Conservation (phyloP, 495 filamentous ascomycete species). For the Parathielavia appendiculata region DNA sequence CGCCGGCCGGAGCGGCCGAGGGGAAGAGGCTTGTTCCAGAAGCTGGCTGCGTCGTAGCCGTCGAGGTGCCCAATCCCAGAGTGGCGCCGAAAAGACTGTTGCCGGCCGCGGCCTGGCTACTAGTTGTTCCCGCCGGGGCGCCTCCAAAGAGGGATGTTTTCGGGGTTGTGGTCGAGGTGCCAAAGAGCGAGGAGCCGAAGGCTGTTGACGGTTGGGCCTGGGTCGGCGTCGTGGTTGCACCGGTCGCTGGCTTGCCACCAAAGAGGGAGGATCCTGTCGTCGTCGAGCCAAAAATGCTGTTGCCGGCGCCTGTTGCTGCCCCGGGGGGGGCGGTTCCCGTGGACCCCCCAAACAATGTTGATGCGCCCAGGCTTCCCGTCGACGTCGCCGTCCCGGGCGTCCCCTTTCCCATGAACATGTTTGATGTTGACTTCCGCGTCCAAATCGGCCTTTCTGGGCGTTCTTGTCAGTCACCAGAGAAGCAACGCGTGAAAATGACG, state of each 20-base stretch:
- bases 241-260: not conserved
- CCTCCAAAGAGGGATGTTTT: constrained; percentile 24
- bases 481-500: constrained; percentile 1
- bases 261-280: constrained; percentile 11
- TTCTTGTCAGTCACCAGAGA: not conserved
- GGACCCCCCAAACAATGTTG: constrained; percentile 1
- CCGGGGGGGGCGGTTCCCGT: not conserved
- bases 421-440: not conserved
- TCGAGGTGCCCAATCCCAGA: constrained; percentile 4
- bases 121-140: constrained; percentile 11
- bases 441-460: not conserved
- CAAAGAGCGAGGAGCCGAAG: constrained; percentile 21
- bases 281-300: constrained; percentile 13
- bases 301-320: not conserved
- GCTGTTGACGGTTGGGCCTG: constrained; percentile 2
- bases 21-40: constrained; percentile 3
- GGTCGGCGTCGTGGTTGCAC: not conserved
- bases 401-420: constrained; percentile 18
- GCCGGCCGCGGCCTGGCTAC: constrained; percentile 7
- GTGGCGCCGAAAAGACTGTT: constrained; percentile 20
- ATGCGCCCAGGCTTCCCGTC: constrained; percentile 12
- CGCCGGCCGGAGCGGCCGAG: not conserved
- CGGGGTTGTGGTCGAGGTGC: constrained; percentile 18
- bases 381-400: constrained; percentile 17
- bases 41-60: constrained; percentile 10